Base-by-base conservation (phyloP, 2,329 filamentous ascomycete species). In the Coniella lustricola region DNA sequence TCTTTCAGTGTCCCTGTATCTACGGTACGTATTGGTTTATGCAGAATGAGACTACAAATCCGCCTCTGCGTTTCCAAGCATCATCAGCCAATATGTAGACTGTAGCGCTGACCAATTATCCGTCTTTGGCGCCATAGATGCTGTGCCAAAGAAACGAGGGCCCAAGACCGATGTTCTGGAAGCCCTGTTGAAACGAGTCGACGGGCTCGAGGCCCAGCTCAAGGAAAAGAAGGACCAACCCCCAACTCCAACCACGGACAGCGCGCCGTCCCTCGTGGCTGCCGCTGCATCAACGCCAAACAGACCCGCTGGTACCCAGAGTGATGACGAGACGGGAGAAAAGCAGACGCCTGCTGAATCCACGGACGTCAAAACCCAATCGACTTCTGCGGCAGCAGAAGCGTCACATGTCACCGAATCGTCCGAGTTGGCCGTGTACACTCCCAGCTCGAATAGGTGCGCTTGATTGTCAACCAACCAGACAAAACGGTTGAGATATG, bases 151-250 rank as follows among this genome's bases (percentile, higher is more conserved):
- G 69, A 94, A 94, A 65, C 77, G 89, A 63, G 89, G 89, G 0
- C 89, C 89, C 3, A 95, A 95, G 67, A 94, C 88, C 22, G 89
- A 95, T 63, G 87, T 94, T 4, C 72, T 94, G 29, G 89, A 94
- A 64, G 87, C 89, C 1, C 70, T 94, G 8, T 62, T 94, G 51
- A 94, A 91, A 65, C 78, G 89, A 46, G 88, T 94, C 2, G 89
- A 94, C 63, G 88, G 88, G 1, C 71, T 94, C 44, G 88, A 94
- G 64, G 87, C 86, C 60, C 81, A 84, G 54, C 72, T 94, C 34
- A 87, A 88, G 62, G 81, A 85, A 59, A 82, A 81, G 56, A 64
- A 65, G 10, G 64, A 60, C 37, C 65, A 64, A 12, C 33, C 60
- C 9, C 45, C 55, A 47, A 58, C 59, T 12, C 41, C 55, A 25